phyloP scores from a whole-genome alignment of 2,329 filamentous ascomycete genomes.

The Paraphoma sp. region DNA sequence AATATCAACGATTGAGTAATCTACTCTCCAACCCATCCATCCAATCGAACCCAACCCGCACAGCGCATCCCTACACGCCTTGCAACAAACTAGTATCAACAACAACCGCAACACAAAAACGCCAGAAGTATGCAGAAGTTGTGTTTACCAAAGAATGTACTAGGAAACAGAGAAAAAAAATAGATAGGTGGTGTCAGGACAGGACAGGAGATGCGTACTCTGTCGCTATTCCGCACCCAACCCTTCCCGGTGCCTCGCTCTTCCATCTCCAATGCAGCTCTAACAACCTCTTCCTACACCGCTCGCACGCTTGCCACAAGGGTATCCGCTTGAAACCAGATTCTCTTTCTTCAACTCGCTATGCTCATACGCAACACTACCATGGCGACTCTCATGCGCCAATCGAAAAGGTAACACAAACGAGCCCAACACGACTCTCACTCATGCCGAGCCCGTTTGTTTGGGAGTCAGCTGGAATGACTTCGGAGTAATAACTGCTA shows the following conservation, averaged over 20 bases:
- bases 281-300: too few relatives aligned
- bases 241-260: too few relatives aligned
- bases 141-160: background rate
- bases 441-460: conserved; percentile 9
- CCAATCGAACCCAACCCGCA: background rate
- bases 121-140: background rate
- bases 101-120: background rate
- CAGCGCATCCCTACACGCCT: too few relatives aligned
- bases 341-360: background rate
- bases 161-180: background rate
- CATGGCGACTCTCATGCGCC: background rate
- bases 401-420: background rate
- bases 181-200: too few relatives aligned
- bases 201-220: background rate
- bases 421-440: background rate
- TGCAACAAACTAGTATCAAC: background rate
- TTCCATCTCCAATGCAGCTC: too few relatives aligned
- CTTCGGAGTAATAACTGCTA: conserved; percentile 9
- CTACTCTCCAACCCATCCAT: background rate
- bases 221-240: too few relatives aligned
- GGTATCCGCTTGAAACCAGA: background rate
- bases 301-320: background rate
- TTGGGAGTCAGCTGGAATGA: conserved; percentile 11
- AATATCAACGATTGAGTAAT: background rate
- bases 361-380: background rate